Conservation (phyloP, 129 eudicot species). For the Tanacetum coccineum region DNA sequence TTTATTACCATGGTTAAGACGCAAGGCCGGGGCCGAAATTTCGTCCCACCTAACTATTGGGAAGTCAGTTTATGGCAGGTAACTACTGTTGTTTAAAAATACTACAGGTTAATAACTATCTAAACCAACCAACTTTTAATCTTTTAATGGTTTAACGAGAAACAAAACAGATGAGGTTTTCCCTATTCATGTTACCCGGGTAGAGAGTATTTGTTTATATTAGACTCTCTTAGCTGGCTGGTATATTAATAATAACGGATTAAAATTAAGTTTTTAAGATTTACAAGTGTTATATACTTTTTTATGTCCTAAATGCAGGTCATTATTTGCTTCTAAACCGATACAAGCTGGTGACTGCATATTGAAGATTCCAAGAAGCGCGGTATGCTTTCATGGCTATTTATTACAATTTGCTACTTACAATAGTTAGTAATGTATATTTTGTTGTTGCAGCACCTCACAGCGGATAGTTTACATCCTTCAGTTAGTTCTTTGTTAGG, state of each 20-base stretch:
- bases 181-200: too few species aligned
- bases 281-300: too few species aligned
- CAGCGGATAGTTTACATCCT: constrained; percentile 66
- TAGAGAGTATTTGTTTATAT: too few species aligned
- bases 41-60: constrained; percentile 60
- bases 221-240: too few species aligned
- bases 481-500: constrained; percentile 44
- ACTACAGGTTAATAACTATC: too few species aligned
- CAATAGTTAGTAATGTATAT: not conserved
- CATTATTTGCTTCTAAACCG: constrained; percentile 53
- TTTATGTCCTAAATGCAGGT: constrained; percentile 30
- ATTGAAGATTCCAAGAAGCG: constrained; percentile 58
- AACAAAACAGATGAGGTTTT: too few species aligned
- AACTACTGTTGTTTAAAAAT: too few species aligned
- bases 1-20: constrained; percentile 67
- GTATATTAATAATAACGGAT: too few species aligned
- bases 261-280: too few species aligned
- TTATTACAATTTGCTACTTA: constrained; percentile 1
- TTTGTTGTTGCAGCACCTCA: constrained; percentile 51
- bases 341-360: constrained; percentile 68
- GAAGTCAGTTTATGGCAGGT: constrained; percentile 65
- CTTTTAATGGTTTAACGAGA: too few species aligned
- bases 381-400: constrained; percentile 32
- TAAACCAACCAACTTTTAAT: too few species aligned
- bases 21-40: constrained; percentile 50